Base-by-base conservation (phyloP, 202 grass and related monocot genomes). In the Panicum virgatum region DNA sequence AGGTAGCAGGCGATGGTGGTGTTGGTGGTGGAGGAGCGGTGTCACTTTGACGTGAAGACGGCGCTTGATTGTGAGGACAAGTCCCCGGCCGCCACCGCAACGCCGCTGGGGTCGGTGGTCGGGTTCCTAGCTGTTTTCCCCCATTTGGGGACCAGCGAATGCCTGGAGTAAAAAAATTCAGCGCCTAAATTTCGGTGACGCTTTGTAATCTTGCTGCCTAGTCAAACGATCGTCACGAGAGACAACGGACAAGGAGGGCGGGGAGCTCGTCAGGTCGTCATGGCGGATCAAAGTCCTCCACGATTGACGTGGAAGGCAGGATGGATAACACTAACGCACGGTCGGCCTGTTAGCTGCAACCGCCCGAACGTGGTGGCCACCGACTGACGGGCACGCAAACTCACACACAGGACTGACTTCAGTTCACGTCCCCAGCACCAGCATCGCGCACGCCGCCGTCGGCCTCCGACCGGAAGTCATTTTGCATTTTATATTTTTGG, bases 1-100 rank as follows among this genome's bases (percentile, higher is more conserved):
- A 38, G 63, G 37, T n/a, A 56, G 56, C 12, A 26, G 45, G 65
- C 23, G 30, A 26, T 22, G 73, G 66, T 66, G 75, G 59, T 60
- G 30, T 20, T 22, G 73, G 66, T 66, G 75, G 59, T 60, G 22
- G 12, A 39, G 54, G 53, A 74, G 80, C 50, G 75, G 48, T 66
- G 68, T 87, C 64, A 75, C 86, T 88, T 88, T 80, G 86, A 73
- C 80, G 75, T 67, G 68, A 84, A 76, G 68, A 79, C 81, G 42
- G 69, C 76, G 67, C 71, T 48, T 72, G 30, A 48, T 78, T 69
- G 56, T 72, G 50, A 66, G 18, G 62, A 76, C 6, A 58, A 23
- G 78, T 32, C 63, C 38, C 37, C 40, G 8, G 40, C 46, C 8
- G 15, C 74, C 74, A n/a, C 43, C 68, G 15, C 68, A 1, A 15